These are phyloP conservation scores for Plasmodium knowlesi DNA, from an alignment of 169 alveolate species.

Conservation along the genomic window DNA sequence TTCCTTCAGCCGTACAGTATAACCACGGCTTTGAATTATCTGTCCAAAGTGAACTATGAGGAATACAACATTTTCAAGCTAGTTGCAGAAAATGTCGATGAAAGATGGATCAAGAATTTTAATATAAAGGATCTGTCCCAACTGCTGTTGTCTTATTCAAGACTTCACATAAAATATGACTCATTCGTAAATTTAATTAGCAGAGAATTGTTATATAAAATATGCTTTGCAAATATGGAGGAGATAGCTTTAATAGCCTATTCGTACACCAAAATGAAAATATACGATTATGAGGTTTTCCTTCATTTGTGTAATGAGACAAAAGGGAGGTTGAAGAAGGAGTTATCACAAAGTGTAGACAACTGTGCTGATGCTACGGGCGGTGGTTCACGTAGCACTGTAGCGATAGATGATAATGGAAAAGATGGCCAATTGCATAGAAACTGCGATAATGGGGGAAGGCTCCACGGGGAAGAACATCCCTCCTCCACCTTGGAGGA, in stretches of 20 bases:
- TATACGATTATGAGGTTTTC: conserved; percentile 74
- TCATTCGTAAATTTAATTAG: conserved; percentile 68
- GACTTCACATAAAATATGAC: conserved; percentile 38
- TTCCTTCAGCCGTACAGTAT: conserved; percentile 73
- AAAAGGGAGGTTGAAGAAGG: conserved; percentile 35
- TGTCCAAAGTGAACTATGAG: conserved; percentile 72
- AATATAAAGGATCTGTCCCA: conserved; percentile 65
- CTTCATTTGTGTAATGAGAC: conserved; percentile 72
- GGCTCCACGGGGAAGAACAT: neutral
- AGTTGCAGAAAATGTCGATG: conserved; percentile 63
- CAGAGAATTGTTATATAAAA: conserved; percentile 73
- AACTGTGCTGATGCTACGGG: neutral
- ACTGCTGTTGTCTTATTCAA: conserved; percentile 68
- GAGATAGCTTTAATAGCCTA: conserved; percentile 63
- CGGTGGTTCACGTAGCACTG: neutral
- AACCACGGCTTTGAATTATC: conserved; percentile 47
- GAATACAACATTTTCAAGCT: conserved; percentile 66
- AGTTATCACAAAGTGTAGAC: neutral
- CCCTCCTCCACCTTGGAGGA: neutral
- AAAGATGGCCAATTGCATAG: neutral
- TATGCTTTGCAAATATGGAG: conserved; percentile 38
- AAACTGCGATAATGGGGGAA: neutral
- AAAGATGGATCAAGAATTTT: conserved; percentile 74
- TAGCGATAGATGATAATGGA: neutral
- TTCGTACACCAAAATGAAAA: conserved; percentile 72